Base-by-base conservation (phyloP, 306 rosid genomes). In the Carpinus viminea region DNA sequence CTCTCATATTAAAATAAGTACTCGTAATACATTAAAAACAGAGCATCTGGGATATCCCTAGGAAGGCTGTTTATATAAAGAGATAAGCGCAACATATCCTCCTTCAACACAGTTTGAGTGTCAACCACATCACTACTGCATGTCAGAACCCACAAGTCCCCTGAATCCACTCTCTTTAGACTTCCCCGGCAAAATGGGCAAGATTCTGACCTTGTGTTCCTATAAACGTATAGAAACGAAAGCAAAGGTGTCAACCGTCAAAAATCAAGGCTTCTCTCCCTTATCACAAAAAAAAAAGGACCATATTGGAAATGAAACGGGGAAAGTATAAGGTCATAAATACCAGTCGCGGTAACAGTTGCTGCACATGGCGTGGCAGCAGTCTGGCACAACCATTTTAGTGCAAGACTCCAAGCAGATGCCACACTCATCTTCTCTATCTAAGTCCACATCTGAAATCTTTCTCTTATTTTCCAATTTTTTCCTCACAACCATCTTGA, bases 141-240 rank as follows among this genome's bases (percentile, higher is more conserved):
- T 20, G 90, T 86, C 50, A 91, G 88, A 75, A 91, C 91, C 97
- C 96, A 93, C 82, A 93, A 82, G 80, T 93, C 94, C 65, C 85
- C 89, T 0, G 94, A 89, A 16, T 84, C 64, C 45, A 93, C 90
- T 83, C 91, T 89, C 87, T 82, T 84, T 66, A 91, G 38, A 84
- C 90, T 91, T 79, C 93, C 90, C 41, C 97, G 81, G 86, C 97
- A 93, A 84, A 93, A 93, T 7, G 97, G 97, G 87, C 96, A 93
- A 26, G 97, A 91, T 74, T 86, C 88, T 1, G 97, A 93, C 64
- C 93, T 88, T 43, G 87, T 78, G 64, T 87, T 88, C 96, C 98
- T 91, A 78, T 8, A 76, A 70, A 70, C 54, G 41, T 47, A 73
- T n/a, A 68, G 69, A 56, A 53, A 79, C 20, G 34, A 59, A 70